Conservation (phyloP, 441 rosid species). For the Metrosideros polymorpha region DNA sequence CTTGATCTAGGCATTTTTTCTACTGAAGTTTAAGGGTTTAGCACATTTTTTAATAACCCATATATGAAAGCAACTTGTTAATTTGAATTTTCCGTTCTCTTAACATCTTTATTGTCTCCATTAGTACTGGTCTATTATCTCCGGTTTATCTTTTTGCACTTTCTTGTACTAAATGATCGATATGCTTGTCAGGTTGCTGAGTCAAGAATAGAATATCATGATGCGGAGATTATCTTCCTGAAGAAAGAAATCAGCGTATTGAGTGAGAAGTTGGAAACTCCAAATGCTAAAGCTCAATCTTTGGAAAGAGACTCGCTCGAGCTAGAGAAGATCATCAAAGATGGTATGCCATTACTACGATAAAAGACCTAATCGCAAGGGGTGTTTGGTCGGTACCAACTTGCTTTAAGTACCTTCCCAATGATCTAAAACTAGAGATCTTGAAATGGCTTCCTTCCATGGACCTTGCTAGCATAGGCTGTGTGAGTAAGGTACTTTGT, state of each 20-base stretch:
- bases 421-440: too few relatives aligned
- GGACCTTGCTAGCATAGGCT: too few relatives aligned
- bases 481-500: too few relatives aligned
- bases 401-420: too few relatives aligned
- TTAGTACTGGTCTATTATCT: neutral
- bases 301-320: slow-evolving; percentile 41
- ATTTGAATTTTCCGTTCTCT: neutral
- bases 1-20: neutral
- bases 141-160: neutral
- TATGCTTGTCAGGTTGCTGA: slow-evolving; percentile 73
- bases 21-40: neutral
- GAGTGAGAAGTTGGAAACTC: slow-evolving; percentile 57
- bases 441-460: too few relatives aligned
- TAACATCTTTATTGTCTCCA: neutral
- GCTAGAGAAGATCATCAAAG: too few relatives aligned
- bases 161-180: neutral
- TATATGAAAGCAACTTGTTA: neutral
- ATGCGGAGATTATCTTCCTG: slow-evolving; percentile 52
- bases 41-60: neutral
- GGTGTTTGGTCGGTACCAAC: too few relatives aligned
- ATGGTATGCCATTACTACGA: too few relatives aligned
- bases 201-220: slow-evolving; percentile 71
- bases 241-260: slow-evolving; percentile 50
- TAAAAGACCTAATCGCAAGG: too few relatives aligned
- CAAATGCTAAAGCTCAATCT: slow-evolving; percentile 57